A percentile compares a stretch with the other conserved stretches of the same genome.
phyloP scores from a whole-genome alignment of 23 red algal species.

The Chondrus crispus region DNA sequence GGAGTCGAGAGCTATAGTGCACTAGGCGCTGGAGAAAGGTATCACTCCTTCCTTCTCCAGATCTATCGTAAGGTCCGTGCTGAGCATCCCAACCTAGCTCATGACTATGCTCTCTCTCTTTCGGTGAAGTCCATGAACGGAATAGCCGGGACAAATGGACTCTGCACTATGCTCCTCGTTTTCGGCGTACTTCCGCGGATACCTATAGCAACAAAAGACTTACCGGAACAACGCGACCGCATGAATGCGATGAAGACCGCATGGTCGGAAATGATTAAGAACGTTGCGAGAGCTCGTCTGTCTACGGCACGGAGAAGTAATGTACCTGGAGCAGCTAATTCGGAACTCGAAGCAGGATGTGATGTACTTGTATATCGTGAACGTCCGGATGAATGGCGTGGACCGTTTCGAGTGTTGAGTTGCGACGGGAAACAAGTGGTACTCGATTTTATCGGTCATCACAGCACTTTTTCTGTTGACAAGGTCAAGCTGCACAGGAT shows the following conservation, averaged over 20 bases:
- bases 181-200: background rate
- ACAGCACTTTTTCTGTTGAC: background rate
- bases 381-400: background rate
- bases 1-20: background rate
- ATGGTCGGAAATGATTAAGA: background rate
- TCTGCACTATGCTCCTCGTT: background rate
- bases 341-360: background rate
- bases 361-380: conserved; percentile 1
- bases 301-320: background rate
- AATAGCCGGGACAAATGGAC: background rate
- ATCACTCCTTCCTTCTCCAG: background rate
- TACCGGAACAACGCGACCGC: background rate
- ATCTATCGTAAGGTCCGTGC: background rate
- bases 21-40: background rate
- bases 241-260: background rate
- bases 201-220: background rate
- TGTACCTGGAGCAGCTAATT: background rate
- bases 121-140: background rate
- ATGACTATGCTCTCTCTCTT: background rate
- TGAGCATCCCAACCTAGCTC: background rate
- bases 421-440: background rate
- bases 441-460: background rate
- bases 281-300: background rate
- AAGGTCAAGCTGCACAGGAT: conserved; percentile 13
- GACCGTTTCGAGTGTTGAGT: background rate